phyloP scores from a whole-genome alignment of 192 early-diverging fungal species.

The Backusella macrospora region DNA sequence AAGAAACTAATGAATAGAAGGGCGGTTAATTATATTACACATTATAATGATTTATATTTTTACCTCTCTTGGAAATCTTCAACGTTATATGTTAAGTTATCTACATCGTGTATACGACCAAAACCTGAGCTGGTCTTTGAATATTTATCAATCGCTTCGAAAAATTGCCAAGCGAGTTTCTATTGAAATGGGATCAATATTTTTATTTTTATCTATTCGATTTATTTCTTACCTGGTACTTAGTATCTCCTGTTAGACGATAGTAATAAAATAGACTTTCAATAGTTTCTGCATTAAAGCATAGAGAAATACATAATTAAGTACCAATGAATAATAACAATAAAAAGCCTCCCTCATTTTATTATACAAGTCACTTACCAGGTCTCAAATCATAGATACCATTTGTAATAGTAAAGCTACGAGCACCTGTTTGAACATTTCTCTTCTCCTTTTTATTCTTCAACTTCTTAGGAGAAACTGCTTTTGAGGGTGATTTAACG shows the following conservation, averaged over 20 bases:
- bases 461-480: not conserved
- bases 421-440: not conserved
- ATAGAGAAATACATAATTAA: constrained; percentile 7
- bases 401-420: constrained; percentile 32
- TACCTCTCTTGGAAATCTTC: constrained; percentile 37
- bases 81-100: not conserved
- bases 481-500: not conserved
- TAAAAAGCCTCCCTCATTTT: no score
- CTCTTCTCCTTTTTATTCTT: not conserved
- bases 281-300: constrained; percentile 55
- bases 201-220: not conserved
- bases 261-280: constrained; percentile 75
- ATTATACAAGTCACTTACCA: constrained; percentile 36
- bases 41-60: not conserved
- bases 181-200: constrained; percentile 8
- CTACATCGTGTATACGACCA: constrained; percentile 22
- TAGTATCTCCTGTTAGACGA: constrained; percentile 66
- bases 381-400: constrained; percentile 39
- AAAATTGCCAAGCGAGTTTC: constrained; percentile 65
- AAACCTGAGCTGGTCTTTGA: constrained; percentile 20
- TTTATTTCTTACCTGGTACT: constrained; percentile 46
- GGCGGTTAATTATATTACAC: not conserved
- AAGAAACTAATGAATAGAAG: constrained; percentile 63
- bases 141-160: constrained; percentile 24
- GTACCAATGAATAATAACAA: not conserved